Percentiles rank a stretch among this genome's conserved stretches.
Conservation (phyloP, 306 rosid genomes). For the Castanea crenata region DNA sequence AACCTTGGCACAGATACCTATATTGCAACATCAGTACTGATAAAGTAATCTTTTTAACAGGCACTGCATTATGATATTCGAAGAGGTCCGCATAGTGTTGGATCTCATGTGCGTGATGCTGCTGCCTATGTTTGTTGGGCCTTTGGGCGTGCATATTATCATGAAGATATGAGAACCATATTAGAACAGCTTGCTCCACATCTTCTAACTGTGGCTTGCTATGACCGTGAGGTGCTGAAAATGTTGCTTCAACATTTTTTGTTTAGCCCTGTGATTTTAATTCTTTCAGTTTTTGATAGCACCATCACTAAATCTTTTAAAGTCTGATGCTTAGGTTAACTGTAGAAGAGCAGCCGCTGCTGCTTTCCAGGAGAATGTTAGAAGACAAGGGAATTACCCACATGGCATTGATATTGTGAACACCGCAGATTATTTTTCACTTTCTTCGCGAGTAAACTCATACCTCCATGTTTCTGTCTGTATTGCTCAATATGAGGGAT, state of each 20-base stretch:
- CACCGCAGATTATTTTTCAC: constrained; percentile 90
- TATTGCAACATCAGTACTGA: constrained; percentile 23
- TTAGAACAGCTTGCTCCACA: constrained; percentile 87
- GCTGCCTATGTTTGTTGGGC: constrained; percentile 99
- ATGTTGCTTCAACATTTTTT: constrained; percentile 17
- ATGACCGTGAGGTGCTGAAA: constrained; percentile 85
- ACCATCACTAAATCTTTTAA: constrained; percentile 6
- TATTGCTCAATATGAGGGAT: constrained; percentile 85
- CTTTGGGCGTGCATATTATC: constrained; percentile 93
- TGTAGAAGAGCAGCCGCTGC: constrained; percentile 99
- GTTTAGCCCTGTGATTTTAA: background rate
- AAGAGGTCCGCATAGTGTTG: constrained; percentile 98
- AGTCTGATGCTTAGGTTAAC: constrained; percentile 73
- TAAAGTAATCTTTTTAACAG: constrained; percentile 41
- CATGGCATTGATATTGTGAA: constrained; percentile 98
- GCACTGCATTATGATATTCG: constrained; percentile 96
- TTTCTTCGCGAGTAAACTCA: constrained; percentile 78
- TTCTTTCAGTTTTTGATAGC: constrained; percentile 19
- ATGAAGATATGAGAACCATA: constrained; percentile 70
- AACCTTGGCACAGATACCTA: constrained; percentile 17
- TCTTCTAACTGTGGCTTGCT: constrained; percentile 90
- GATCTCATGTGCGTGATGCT: constrained; percentile 98
- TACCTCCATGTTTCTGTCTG: constrained; percentile 71
- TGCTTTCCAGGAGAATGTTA: constrained; percentile 98
- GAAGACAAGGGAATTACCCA: constrained; percentile 93